Base-by-base conservation (phyloP, 169 alveolate species). In the Neospora caninum region DNA sequence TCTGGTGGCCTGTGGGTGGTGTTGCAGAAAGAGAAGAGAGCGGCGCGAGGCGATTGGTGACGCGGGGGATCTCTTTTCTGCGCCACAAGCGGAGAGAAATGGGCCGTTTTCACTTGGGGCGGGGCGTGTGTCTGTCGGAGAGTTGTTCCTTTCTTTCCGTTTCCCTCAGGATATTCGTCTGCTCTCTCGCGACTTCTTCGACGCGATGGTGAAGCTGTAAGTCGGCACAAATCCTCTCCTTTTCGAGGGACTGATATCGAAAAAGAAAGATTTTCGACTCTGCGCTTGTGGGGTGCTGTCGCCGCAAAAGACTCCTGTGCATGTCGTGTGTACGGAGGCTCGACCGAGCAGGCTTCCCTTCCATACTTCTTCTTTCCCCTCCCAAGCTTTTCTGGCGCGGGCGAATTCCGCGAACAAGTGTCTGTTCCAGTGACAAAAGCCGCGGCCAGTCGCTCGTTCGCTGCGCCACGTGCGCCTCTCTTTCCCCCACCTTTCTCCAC, bases 151-250 rank as follows among this genome's bases (percentile, higher is more conserved):
- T 64, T 27, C 73, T 64, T 64, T 64, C 73, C 73, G 73, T 22
- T 64, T 64, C n/a, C 20, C 20, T 64, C 58, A 1, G 73, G 73
- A 27, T 18, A n/a, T 38, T 78, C 86, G 22, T 78, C 86, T 78
- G 27, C 86, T 10, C 45, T 38, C 39, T 78, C 86, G 22, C 45
- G 22, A 18, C n/a, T n/a, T 38, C n/a, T 78, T 78, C 86, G 86
- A 78, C 86, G 45, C 22, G 86, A 78, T 78, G 86, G 86, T 78
- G 86, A 78, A 78, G 86, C 86, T 78, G 86, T 78, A 78, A 78
- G 86, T 78, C 86, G 31, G 20, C 73, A 22, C 58, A 13, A 13
- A 13, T 13, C 22, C n/a, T n/a, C n/a, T n/a, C 58, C 13, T 49
- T 49, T 49, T 13, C 58, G 13, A 13, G 58, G 58, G 58, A 13